phyloP scores from a whole-genome alignment of 176 grass and related monocot genomes.

The Saccharum officinarum region DNA sequence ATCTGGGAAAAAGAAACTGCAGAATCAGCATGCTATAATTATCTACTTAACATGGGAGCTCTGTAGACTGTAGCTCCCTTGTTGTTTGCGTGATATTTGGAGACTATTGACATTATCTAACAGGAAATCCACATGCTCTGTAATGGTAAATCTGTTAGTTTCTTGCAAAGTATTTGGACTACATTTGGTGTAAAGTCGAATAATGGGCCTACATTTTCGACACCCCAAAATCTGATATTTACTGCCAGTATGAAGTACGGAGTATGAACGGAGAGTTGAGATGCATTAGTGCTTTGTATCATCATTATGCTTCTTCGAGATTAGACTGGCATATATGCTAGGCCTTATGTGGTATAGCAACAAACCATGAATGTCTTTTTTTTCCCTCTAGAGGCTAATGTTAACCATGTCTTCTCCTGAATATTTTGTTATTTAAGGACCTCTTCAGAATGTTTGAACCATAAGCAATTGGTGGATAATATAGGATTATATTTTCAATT shows the following conservation, averaged over 20 bases:
- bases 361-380: neutral
- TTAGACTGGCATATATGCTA: neutral
- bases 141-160: neutral
- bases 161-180: neutral
- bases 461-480: neutral
- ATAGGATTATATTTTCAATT: neutral
- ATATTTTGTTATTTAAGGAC: conserved; percentile 1
- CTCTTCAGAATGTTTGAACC: neutral
- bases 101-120: neutral
- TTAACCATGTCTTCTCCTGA: conserved; percentile 7
- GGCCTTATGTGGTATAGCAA: neutral
- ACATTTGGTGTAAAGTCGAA: conserved; percentile 9
- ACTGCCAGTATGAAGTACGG: conserved; percentile 1
- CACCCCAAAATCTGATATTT: neutral
- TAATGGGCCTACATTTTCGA: neutral
- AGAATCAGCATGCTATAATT: neutral
- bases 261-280: neutral
- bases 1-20: neutral
- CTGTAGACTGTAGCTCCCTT: neutral
- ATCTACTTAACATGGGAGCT: neutral
- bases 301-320: neutral
- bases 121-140: neutral
- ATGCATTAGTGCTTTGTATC: neutral
- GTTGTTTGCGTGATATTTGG: neutral
- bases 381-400: neutral